A percentile compares a stretch with the other conserved stretches of the same genome.
Evolutionary conservation across 176 grass and related monocot species (phyloP).

Genomic region (Puya raimondii): DNA sequence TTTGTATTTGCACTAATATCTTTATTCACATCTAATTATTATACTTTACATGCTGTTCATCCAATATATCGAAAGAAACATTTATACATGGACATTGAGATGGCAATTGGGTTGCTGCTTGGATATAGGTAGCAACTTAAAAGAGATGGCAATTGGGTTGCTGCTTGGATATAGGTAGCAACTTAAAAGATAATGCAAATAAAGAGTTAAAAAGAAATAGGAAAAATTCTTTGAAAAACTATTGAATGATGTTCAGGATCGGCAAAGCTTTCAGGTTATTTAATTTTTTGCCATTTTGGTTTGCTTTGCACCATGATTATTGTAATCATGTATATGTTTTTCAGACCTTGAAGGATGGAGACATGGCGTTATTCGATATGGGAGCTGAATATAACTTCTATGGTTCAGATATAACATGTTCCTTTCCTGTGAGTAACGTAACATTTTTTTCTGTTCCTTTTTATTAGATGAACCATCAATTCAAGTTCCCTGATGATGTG

Average conservation of each 20-base stretch:
- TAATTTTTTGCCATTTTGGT: not conserved
- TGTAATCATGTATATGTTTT: slow-evolving; percentile 20
- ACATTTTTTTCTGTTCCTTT: not conserved
- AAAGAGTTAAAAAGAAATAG: too few species aligned
- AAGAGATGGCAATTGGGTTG: too few species aligned
- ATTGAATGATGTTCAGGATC: too few species aligned
- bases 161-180: too few species aligned
- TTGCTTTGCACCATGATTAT: slow-evolving; percentile 13
- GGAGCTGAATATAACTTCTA: slow-evolving; percentile 91
- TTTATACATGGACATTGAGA: not conserved
- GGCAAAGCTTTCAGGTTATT: not conserved
- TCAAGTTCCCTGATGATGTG: not conserved
- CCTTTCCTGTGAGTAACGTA: slow-evolving; percentile 70
- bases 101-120: too few species aligned
- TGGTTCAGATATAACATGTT: slow-evolving; percentile 98
- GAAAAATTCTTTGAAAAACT: too few species aligned
- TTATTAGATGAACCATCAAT: not conserved
- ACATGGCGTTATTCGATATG: slow-evolving; percentile 93
- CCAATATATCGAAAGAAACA: not conserved
- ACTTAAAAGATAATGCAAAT: too few species aligned
- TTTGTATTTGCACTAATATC: slow-evolving; percentile 8
- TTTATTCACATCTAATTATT: not conserved
- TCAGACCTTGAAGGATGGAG: slow-evolving; percentile 80
- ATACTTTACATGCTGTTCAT: not conserved
- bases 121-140: too few species aligned